Evolutionary conservation across 2,329 filamentous ascomycete genomes (phyloP).

Genomic region (Mollisiaceae sp.): DNA sequence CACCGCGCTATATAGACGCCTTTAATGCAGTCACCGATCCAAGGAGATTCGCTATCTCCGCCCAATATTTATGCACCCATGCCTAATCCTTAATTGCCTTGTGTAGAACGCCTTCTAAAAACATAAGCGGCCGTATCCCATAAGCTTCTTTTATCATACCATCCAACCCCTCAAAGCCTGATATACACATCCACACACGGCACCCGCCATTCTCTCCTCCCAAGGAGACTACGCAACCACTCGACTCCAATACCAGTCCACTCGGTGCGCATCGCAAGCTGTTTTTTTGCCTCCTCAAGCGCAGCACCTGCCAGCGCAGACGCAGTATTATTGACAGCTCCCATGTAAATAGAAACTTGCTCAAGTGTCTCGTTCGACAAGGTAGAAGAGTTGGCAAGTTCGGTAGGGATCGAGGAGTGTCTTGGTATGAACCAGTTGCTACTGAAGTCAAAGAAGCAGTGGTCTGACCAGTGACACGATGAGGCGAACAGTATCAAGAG

Average conservation of each 20-base stretch:
- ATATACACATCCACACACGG: conserved; percentile 91
- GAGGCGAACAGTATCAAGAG: conserved; percentile 94
- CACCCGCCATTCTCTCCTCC: conserved; percentile 85
- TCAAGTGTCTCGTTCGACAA: conserved; percentile 42
- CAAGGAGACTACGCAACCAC: conserved; percentile 83
- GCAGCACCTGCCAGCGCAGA: conserved; percentile 70
- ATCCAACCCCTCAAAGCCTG: conserved; percentile 57
- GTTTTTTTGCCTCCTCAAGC: conserved; percentile 61
- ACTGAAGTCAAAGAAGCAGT: conserved; percentile 89
- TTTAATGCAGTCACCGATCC: conserved; percentile 14
- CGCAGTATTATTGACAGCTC: conserved; percentile 70
- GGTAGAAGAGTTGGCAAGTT: conserved; percentile 33
- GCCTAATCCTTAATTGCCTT: conserved; percentile 8
- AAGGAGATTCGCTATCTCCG: conserved; percentile 11
- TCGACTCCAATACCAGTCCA: conserved; percentile 82
- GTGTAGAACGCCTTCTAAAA: conserved; percentile 7
- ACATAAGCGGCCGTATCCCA: conserved; percentile 11
- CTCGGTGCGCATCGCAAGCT: conserved; percentile 59
- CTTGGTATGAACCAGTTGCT: conserved; percentile 95
- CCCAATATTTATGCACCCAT: conserved; percentile 20
- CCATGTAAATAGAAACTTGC: conserved; percentile 42
- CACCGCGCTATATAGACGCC: conserved; percentile 10
- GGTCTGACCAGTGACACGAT: conserved; percentile 86
- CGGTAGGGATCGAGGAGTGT: conserved; percentile 30
- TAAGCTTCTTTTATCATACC: conserved; percentile 2